These are phyloP conservation scores for Aspergillus jensenii DNA, from an alignment of 2,329 filamentous ascomycete species.

Conservation along the genomic window DNA sequence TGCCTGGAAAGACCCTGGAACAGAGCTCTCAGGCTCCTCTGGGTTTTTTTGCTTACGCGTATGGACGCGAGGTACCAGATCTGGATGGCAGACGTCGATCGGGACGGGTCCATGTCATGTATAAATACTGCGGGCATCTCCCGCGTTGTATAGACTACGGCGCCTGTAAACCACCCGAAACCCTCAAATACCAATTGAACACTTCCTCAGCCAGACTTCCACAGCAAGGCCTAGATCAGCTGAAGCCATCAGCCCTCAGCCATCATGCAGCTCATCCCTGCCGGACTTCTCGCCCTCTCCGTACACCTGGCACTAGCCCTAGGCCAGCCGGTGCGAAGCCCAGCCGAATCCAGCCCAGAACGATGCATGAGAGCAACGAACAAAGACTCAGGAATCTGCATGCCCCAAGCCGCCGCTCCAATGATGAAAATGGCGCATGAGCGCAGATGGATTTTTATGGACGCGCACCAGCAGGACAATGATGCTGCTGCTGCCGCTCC, in stretches of 20 bases:
- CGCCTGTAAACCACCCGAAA: not conserved
- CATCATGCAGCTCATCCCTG: conserved; percentile 8
- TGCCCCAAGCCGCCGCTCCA: too few species aligned
- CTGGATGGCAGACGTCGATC: not conserved
- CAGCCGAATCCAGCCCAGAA: not conserved
- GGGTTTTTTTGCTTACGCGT: not conserved
- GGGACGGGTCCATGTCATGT: not conserved
- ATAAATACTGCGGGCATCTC: not conserved
- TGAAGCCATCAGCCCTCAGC: not conserved
- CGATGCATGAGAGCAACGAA: not conserved
- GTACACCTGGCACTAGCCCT: conserved; percentile 13
- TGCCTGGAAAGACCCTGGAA: not conserved
- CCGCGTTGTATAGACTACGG: not conserved
- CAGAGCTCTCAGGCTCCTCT: not conserved
- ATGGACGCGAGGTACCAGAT: not conserved
- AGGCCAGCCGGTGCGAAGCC: conserved; percentile 8
- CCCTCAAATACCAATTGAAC: not conserved
- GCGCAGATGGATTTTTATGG: too few species aligned
- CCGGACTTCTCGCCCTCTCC: conserved; percentile 11
- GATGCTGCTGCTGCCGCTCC: too few species aligned
- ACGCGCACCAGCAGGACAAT: too few species aligned
- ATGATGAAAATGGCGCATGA: too few species aligned
- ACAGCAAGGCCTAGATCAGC: not conserved
- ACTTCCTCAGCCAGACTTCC: not conserved
- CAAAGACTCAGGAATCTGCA: not conserved